Evolutionary conservation across 345 rosid genomes (phyloP).

Genomic region (Cardamine chenopodiifolia): DNA sequence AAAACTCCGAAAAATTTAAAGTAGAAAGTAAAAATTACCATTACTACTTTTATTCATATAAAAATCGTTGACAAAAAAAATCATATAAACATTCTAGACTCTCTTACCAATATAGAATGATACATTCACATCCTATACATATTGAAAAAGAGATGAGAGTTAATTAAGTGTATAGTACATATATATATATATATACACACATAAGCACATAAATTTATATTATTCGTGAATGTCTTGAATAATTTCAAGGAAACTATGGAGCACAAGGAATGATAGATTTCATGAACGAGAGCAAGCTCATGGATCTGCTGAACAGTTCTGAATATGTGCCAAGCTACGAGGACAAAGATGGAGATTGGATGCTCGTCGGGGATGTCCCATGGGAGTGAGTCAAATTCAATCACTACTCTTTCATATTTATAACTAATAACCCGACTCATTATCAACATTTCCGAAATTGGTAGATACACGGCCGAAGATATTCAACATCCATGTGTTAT

Average conservation of each 20-base stretch:
- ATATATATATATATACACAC: background rate
- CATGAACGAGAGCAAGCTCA: constrained; percentile 93
- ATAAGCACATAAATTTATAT: constrained; percentile 29
- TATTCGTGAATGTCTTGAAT: constrained; percentile 27
- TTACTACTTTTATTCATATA: background rate
- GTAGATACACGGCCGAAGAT: constrained; percentile 36
- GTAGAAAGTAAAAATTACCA: background rate
- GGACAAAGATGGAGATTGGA: constrained; percentile 98
- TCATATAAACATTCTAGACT: background rate
- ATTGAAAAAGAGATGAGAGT: background rate
- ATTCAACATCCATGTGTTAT: constrained; percentile 29
- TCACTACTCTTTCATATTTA: constrained; percentile 7
- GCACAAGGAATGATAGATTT: constrained; percentile 92
- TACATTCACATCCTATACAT: background rate
- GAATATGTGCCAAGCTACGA: constrained; percentile 95
- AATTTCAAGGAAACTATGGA: constrained; percentile 45
- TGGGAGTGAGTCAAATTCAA: constrained; percentile 78
- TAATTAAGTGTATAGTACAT: background rate
- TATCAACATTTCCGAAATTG: constrained; percentile 30
- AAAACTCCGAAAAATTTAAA: background rate
- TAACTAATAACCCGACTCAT: constrained; percentile 10
- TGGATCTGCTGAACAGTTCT: constrained; percentile 85
- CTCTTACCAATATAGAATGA: background rate
- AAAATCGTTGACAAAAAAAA: background rate
- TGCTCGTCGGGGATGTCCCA: constrained; percentile 99